phyloP scores from a whole-genome alignment of 75 land plant genomes.

The Pinus taeda region DNA sequence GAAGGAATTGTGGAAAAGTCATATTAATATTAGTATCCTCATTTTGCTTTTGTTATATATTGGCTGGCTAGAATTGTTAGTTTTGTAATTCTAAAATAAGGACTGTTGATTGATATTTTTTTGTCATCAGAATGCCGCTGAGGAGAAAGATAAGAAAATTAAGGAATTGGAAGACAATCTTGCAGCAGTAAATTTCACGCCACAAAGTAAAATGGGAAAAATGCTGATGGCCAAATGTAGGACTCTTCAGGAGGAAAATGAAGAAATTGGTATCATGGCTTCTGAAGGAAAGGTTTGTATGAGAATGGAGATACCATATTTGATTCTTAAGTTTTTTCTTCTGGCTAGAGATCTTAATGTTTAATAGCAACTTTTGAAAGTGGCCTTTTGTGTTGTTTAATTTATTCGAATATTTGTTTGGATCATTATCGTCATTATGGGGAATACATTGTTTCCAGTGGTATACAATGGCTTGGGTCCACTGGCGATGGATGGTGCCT shows the following conservation, averaged over 20 bases:
- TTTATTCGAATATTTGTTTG: no score
- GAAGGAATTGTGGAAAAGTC: not conserved
- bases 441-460: no score
- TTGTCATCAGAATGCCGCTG: conserved; percentile 62
- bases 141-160: conserved; percentile 84
- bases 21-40: not conserved
- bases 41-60: not conserved
- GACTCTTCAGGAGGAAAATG: conserved; percentile 94
- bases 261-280: conserved; percentile 88
- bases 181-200: conserved; percentile 79
- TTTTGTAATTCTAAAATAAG: not conserved
- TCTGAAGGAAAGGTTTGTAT: conserved; percentile 83
- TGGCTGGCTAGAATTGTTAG: not conserved
- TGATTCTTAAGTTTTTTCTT: no score
- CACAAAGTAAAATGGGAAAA: conserved; percentile 89
- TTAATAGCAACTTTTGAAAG: no score
- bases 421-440: no score
- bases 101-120: no score
- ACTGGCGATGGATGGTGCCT: no score
- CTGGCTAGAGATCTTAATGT: no score
- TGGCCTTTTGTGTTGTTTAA: no score
- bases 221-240: conserved; percentile 95
- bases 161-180: conserved; percentile 90
- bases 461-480: no score
- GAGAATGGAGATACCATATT: no score